A percentile compares a stretch with the other conserved stretches of the same genome.
These are phyloP conservation scores for Tulasnella sp. DNA, from an alignment of 768 basidiomycete species.

Conservation along the genomic window DNA sequence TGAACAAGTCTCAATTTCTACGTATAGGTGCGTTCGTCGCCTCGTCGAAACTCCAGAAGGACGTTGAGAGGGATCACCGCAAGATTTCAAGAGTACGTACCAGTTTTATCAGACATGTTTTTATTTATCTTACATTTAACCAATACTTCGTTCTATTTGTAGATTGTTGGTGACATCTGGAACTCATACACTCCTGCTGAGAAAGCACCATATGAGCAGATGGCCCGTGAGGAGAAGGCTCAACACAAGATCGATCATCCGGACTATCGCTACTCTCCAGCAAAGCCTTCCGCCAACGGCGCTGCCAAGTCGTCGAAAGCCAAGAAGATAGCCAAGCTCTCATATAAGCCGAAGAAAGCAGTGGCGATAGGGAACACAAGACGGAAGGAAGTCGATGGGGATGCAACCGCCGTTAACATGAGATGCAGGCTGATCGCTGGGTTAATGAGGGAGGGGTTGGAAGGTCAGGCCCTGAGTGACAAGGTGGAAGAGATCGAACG, in stretches of 20 bases:
- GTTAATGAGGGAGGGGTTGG: neutral
- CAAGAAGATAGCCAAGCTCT: neutral
- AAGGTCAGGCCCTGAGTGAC: neutral
- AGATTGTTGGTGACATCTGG: slow-evolving; percentile 31
- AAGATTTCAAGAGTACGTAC: slow-evolving; percentile 24
- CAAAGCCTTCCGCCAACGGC: neutral
- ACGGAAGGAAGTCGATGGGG: too few species aligned
- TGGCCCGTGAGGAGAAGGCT: slow-evolving; percentile 19
- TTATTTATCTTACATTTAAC: too few species aligned
- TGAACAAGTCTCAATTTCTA: neutral
- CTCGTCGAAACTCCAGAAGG: neutral
- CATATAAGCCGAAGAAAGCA: neutral
- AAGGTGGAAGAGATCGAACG: neutral
- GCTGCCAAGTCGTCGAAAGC: neutral
- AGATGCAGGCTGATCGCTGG: neutral
- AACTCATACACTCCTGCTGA: slow-evolving; percentile 24
- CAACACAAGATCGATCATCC: slow-evolving; percentile 12
- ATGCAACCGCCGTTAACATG: too few species aligned
- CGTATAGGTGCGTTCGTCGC: neutral
- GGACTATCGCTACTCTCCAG: slow-evolving; percentile 16
- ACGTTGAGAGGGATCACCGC: slow-evolving; percentile 26
- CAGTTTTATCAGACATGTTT: neutral
- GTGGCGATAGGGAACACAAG: too few species aligned
- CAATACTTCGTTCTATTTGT: neutral
- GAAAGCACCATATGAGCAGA: slow-evolving; percentile 20